These are phyloP conservation scores for Tricholoma sp. DNA, from an alignment of 768 basidiomycete genomes.

Conservation along the genomic window DNA sequence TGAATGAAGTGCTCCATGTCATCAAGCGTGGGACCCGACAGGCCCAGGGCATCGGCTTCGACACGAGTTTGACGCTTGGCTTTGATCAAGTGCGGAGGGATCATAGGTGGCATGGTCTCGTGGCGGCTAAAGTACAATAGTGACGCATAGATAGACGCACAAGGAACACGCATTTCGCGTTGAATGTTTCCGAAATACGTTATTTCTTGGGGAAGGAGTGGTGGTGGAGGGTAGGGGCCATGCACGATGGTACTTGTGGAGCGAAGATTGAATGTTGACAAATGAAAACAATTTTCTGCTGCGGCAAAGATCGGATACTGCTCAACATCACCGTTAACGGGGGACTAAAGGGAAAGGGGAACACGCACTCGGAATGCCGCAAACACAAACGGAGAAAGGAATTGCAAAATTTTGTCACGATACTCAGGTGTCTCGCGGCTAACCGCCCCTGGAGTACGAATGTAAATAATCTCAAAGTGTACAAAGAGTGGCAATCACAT, in stretches of 20 bases:
- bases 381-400: constrained; percentile 41
- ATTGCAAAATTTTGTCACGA: constrained; percentile 28
- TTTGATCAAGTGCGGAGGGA: constrained; percentile 34
- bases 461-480: constrained; percentile 4
- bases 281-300: constrained; percentile 30
- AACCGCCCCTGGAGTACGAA: constrained; percentile 22
- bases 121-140: constrained; percentile 42
- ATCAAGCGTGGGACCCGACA: constrained; percentile 38
- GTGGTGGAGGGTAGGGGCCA: constrained; percentile 24
- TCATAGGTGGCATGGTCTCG: constrained; percentile 27
- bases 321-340: constrained; percentile 12
- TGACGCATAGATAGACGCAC: constrained; percentile 40
- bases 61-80: constrained; percentile 24
- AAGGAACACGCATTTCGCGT: constrained; percentile 32
- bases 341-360: constrained; percentile 9
- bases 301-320: constrained; percentile 38
- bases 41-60: constrained; percentile 24
- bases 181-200: constrained; percentile 38
- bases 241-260: constrained; percentile 17
- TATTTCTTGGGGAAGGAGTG: constrained; percentile 25
- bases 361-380: constrained; percentile 44
- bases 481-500: constrained; percentile 21
- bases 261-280: constrained; percentile 8
- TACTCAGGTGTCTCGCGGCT: constrained; percentile 27
- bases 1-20: constrained; percentile 40